Conservation (phyloP, 2,329 filamentous ascomycete genomes). For the Cladosporium sphaerospermum region DNA sequence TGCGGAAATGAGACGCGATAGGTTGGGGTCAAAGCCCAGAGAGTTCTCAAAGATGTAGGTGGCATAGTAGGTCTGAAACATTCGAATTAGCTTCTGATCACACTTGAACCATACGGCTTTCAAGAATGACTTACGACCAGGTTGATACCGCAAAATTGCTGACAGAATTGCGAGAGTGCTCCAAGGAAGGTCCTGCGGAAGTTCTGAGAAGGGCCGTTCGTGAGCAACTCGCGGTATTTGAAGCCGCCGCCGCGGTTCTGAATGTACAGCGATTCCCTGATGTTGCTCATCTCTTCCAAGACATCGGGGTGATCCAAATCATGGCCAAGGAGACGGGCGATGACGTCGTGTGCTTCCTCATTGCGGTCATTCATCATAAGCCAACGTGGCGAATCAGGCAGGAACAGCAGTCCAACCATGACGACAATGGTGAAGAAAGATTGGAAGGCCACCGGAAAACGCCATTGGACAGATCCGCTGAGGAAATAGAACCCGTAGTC, state of each 20-base stretch:
- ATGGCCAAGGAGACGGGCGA: slow-evolving; percentile 5
- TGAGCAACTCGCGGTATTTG: slow-evolving; percentile 8
- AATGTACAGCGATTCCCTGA: slow-evolving; percentile 10
- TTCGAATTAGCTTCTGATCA: too few relatives aligned
- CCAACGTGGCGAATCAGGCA: slow-evolving; percentile 20
- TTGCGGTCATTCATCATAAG: slow-evolving; percentile 11
- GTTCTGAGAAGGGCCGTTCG: slow-evolving; percentile 8
- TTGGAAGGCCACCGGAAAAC: slow-evolving; percentile 12
- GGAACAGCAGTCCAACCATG: slow-evolving; percentile 11
- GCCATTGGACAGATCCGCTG: slow-evolving; percentile 9
- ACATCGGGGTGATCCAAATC: slow-evolving; percentile 5
- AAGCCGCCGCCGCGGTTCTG: slow-evolving; percentile 8
- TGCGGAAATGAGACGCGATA: slow-evolving; percentile 20
- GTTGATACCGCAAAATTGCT: slow-evolving; percentile 11
- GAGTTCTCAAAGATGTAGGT: slow-evolving; percentile 16
- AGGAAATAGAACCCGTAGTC: slow-evolving; percentile 33
- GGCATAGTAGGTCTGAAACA: slow-evolving; percentile 10
- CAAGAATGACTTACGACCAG: background rate
- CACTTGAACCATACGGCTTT: too few relatives aligned
- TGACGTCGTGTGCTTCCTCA: slow-evolving; percentile 10
- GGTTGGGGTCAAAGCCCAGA: slow-evolving; percentile 18
- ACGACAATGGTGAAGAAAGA: slow-evolving; percentile 13
- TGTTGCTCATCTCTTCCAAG: slow-evolving; percentile 2
- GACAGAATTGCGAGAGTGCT: slow-evolving; percentile 8
- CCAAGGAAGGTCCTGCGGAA: slow-evolving; percentile 7